These are phyloP conservation scores for Gaertneriomyces semiglobifer DNA, from an alignment of 192 early-diverging fungal species.

Conservation along the genomic window DNA sequence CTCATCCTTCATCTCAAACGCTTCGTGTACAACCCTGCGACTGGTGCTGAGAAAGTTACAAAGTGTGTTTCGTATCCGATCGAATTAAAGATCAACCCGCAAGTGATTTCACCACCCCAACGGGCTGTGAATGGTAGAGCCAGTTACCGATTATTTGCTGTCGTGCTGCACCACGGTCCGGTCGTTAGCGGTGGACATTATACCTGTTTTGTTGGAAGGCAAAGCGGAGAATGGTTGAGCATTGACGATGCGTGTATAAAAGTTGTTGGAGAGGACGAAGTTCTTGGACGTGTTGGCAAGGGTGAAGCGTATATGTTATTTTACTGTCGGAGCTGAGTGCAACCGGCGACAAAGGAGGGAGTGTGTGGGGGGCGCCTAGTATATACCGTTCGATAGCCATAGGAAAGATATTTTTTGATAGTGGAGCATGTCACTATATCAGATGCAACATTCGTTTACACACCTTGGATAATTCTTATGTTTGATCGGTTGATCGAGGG, in stretches of 20 bases:
- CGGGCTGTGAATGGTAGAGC: too few relatives aligned
- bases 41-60: slow-evolving; percentile 77
- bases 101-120: too few relatives aligned
- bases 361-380: too few relatives aligned
- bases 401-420: too few relatives aligned
- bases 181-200: slow-evolving; percentile 91
- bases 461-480: too few relatives aligned
- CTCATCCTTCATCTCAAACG: slow-evolving; percentile 93
- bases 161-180: slow-evolving; percentile 93
- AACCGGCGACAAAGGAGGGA: too few relatives aligned
- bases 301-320: slow-evolving; percentile 78
- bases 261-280: slow-evolving; percentile 54
- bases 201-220: slow-evolving; percentile 83
- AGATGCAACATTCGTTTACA: too few relatives aligned
- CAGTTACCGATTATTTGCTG: slow-evolving; percentile 47
- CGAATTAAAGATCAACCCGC: not conserved
- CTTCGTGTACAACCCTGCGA: slow-evolving; percentile 75
- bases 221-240: slow-evolving; percentile 75
- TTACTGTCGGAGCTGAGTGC: slow-evolving; percentile 24
- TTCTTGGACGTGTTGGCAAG: slow-evolving; percentile 52
- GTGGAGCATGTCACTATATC: too few relatives aligned
- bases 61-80: slow-evolving; percentile 80
- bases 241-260: slow-evolving; percentile 86
- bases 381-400: too few relatives aligned
- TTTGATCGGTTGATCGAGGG: too few relatives aligned